phyloP scores from a whole-genome alignment of 352 stramenopile genomes.

The Phytopythium boreale region DNA sequence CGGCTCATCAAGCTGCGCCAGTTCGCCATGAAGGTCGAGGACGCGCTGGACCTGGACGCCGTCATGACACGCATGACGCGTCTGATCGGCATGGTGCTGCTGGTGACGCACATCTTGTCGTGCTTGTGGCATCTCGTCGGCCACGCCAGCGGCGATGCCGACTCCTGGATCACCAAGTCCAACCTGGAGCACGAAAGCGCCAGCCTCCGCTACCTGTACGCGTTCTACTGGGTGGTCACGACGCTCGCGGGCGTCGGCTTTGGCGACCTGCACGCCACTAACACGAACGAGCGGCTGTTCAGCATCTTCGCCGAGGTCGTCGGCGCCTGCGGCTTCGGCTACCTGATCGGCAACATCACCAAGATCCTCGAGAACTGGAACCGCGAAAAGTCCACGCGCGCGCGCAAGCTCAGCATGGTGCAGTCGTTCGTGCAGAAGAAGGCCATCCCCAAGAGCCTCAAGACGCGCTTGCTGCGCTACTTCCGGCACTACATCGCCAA shows the following conservation, averaged over 20 bases:
- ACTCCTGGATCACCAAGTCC: constrained; percentile 37
- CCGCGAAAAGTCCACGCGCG: constrained; percentile 46
- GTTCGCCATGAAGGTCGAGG: constrained; percentile 73
- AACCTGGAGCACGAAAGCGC: constrained; percentile 23
- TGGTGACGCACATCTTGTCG: constrained; percentile 69
- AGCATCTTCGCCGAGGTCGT: constrained; percentile 72
- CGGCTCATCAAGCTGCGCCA: constrained; percentile 66
- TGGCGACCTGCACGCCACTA: constrained; percentile 75
- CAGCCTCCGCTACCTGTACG: constrained; percentile 63
- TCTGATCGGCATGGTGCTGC: constrained; percentile 61
- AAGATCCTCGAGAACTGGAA: constrained; percentile 84
- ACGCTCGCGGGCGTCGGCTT: constrained; percentile 82
- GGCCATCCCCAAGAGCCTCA: constrained; percentile 44
- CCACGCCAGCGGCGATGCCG: constrained; percentile 21
- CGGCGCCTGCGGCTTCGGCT: constrained; percentile 69
- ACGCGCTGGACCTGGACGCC: constrained; percentile 60
- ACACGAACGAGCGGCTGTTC: constrained; percentile 64
- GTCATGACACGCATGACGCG: constrained; percentile 57
- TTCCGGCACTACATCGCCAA: constrained; percentile 82
- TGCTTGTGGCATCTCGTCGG: constrained; percentile 83
- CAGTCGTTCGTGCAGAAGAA: constrained; percentile 67
- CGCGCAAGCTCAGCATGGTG: constrained; percentile 59
- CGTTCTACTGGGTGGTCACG: constrained; percentile 83
- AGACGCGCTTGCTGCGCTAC: constrained; percentile 57
- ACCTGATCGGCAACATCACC: constrained; percentile 84